Base-by-base conservation (phyloP, 805 yeast species). In the Metschnikowia proteae region DNA sequence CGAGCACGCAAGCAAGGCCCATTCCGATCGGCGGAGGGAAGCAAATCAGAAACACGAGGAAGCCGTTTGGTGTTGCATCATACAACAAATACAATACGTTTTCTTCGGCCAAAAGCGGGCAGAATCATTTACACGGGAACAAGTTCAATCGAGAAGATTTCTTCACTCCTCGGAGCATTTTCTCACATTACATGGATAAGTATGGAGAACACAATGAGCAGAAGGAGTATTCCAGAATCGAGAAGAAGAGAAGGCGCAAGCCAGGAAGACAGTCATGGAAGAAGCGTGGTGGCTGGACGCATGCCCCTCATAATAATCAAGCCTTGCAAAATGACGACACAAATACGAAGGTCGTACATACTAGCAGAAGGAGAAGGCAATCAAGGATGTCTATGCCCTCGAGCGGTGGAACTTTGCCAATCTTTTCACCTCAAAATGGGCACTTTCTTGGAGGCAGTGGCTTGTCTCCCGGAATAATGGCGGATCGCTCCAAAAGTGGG, bases 151-250 rank as follows among this genome's bases (percentile, higher is more conserved):
- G 92, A 45, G 84, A 82, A 57, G 92, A 86, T 60, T 83, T 77
- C 56, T 86, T 85, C 62, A 86, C 94, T 3, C 94, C 94, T 3
- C 86, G 85, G 47, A 81, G 90, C 26, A 84, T 82, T 5, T 79
- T 82, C 58, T 80, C 79, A 49, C 84, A 82, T 54, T 85, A 83
- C 62, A 79, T 85, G 85, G 88, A 81, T 54, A 82, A 83, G 53
- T 73, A 71, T 51, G 73, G 83, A 66, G 67, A 77, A 69, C 63
- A 73, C 55, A 61, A 69, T 61, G 60, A 60, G 33, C 54, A 47
- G 8, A 52, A 51, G 23, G 51, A 42, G 6, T 39, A 32, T 17
- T 46, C 27, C 32, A 45, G 51, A 45, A 50, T 35, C 30, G 53
- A 51, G 48, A 42, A 42, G 61, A 48, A 46, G 55, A 50, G 50